These are phyloP conservation scores for Fusarium haematococcum DNA, from an alignment of 2,329 filamentous ascomycete genomes.

Conservation along the genomic window DNA sequence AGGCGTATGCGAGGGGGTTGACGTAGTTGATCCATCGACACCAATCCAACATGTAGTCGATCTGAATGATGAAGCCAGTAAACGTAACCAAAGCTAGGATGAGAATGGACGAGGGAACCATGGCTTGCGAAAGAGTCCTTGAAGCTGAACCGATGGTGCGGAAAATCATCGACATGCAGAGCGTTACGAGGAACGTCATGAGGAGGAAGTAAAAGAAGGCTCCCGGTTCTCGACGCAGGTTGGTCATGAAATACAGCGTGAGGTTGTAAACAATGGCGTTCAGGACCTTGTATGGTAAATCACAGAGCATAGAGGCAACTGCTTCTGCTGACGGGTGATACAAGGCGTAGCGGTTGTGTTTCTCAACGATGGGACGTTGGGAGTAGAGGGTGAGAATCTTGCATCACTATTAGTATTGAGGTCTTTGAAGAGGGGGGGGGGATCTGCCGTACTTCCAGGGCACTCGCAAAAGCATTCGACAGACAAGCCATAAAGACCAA, in stretches of 20 bases:
- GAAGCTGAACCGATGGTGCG: constrained; percentile 53
- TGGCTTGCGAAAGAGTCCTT: constrained; percentile 62
- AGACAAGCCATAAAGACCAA: constrained; percentile 64
- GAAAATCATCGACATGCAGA: constrained; percentile 59
- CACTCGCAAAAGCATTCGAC: constrained; percentile 59
- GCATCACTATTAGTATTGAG: constrained; percentile 40
- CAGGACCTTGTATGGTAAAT: constrained; percentile 55
- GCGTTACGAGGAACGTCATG: constrained; percentile 53
- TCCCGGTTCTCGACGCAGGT: constrained; percentile 56
- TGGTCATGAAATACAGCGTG: constrained; percentile 62
- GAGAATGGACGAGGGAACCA: constrained; percentile 54
- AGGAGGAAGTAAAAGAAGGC: constrained; percentile 61
- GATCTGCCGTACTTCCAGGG: constrained; percentile 42
- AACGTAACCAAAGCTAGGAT: constrained; percentile 45
- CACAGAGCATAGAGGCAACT: constrained; percentile 50
- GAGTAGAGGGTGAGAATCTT: constrained; percentile 48
- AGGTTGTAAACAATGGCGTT: constrained; percentile 56
- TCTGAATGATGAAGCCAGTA: constrained; percentile 62
- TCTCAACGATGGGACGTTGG: constrained; percentile 50
- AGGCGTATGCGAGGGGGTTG: constrained; percentile 72
- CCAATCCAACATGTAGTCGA: constrained; percentile 68
- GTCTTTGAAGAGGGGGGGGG: rapidly evolving
- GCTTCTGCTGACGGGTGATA: constrained; percentile 50
- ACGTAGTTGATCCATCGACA: constrained; percentile 75
- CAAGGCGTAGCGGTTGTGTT: constrained; percentile 50